Conservation (phyloP, 805 yeast genomes). For the Candida maris region DNA sequence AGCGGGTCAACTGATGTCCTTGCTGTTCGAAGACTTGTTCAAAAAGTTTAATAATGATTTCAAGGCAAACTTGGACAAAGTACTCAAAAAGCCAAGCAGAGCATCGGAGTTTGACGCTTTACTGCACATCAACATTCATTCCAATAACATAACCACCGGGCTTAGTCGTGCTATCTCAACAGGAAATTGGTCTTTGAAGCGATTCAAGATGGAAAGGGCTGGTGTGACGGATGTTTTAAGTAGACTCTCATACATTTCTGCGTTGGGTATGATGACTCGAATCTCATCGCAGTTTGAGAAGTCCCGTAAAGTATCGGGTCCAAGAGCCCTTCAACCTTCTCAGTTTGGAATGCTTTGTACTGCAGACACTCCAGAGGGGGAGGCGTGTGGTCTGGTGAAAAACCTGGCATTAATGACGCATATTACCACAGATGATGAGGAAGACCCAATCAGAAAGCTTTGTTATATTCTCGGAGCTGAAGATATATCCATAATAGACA, state of each 20-base stretch:
- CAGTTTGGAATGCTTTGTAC: conserved; percentile 99
- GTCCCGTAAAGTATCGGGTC: conserved; percentile 96
- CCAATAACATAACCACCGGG: conserved; percentile 91
- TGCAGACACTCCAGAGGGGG: conserved; percentile 99
- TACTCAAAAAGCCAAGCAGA: conserved; percentile 87
- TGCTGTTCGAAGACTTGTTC: conserved; percentile 93
- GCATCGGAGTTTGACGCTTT: conserved; percentile 95
- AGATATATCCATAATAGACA: conserved; percentile 74
- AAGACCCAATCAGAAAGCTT: conserved; percentile 73
- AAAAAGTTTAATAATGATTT: conserved; percentile 94
- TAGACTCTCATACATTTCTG: conserved; percentile 87
- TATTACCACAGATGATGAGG: conserved; percentile 97
- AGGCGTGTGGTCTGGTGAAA: conserved; percentile 98
- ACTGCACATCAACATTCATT: conserved; percentile 82
- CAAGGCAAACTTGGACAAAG: conserved; percentile 91
- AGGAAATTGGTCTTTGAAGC: conserved; percentile 97
- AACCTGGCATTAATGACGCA: conserved; percentile 97
- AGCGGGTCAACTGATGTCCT: conserved; percentile 95
- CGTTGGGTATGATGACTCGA: conserved; percentile 99
- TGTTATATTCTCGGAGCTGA: conserved; percentile 89
- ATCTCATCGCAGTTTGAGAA: conserved; percentile 98
- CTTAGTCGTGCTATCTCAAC: conserved; percentile 95
- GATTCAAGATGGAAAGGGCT: conserved; percentile 99
- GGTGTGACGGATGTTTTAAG: conserved; percentile 97
- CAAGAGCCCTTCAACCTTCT: conserved; percentile 97